Evolutionary conservation across 139 green algal genomes (phyloP), one percentile per base, ranked within the genome.

Genomic region (Mesostigma viride): DNA sequence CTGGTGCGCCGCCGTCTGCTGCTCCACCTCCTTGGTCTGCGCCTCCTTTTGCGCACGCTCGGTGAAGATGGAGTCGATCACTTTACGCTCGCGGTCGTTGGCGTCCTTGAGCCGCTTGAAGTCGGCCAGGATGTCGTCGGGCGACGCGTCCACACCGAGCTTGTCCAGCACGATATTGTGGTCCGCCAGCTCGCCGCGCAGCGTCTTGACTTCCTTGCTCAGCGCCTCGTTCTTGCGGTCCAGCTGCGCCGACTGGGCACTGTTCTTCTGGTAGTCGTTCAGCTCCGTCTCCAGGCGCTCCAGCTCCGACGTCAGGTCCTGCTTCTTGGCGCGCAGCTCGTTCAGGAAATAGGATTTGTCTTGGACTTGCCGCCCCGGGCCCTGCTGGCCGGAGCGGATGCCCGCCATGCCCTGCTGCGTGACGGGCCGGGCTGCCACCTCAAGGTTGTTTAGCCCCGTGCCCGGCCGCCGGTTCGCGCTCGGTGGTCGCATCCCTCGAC

Each of bases 111-210:
- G 51, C n/a, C 8, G 8, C n/a, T 14, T 6, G 53, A 34, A 14
- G 8, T 62, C 53, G 14, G 5, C 53, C 53, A 17, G 5, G 5
- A 62, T 6, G 14, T 31, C 6, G 17, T 62, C 53, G 8, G 20
- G 53, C 53, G 53, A 27, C 22, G 20, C 53, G 53, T 27, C 22
- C 6, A 24, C 53, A 14, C 53, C 28, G 26, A 84, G 76, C 72
- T 86, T 87, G 73, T 87, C 83, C n/a, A 91, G 76, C 17, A 88
- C 76, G 24, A 83, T 83, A 70, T 91, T 91, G 68, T 75, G 78
- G 68, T 91, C 85, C 61, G 85, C 74, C 46, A 91, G 74, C 34
- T 79, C 61, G 60, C 86, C 83, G 71, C 87, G 82, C 59, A 88
- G 70, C 51, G 71, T 53, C 47, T 85, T 80, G 8, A 91, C 83